These are phyloP conservation scores for Podochytrium sp. DNA, from an alignment of 192 early-diverging fungal species.

Conservation along the genomic window DNA sequence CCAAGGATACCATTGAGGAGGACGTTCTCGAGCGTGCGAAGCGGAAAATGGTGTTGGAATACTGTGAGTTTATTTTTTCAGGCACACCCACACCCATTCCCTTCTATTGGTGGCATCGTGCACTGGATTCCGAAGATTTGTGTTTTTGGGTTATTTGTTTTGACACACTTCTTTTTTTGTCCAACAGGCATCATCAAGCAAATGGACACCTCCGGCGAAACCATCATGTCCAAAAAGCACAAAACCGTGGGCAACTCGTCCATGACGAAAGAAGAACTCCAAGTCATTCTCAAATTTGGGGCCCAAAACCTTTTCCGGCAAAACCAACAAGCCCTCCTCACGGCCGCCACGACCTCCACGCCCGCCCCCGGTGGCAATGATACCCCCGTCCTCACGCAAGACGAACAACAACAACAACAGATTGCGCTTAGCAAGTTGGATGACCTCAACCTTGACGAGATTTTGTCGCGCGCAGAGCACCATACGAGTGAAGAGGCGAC, in stretches of 20 bases:
- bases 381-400: neutral
- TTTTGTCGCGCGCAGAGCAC: constrained; percentile 95
- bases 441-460: constrained; percentile 96
- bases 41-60: constrained; percentile 99
- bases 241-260: constrained; percentile 45
- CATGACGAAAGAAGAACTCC: constrained; percentile 84
- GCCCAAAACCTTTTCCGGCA: constrained; percentile 95
- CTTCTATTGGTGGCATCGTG: neutral
- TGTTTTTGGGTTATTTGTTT: neutral
- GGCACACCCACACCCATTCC: neutral
- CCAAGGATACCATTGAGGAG: constrained; percentile 97
- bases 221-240: constrained; percentile 57
- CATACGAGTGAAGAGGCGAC: constrained; percentile 66
- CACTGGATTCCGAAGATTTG: neutral
- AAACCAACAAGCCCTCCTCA: constrained; percentile 40
- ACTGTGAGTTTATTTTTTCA: constrained; percentile 57
- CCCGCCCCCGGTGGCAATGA: constrained; percentile 45
- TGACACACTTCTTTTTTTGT: neutral
- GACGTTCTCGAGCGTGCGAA: constrained; percentile 98
- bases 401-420: too few species aligned
- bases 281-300: constrained; percentile 97
- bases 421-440: constrained; percentile 69
- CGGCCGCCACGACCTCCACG: constrained; percentile 41
- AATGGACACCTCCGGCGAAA: constrained; percentile 94
- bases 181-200: constrained; percentile 84